phyloP scores from a whole-genome alignment of 495 filamentous ascomycete species.

The Neurospora tetrasperma region DNA sequence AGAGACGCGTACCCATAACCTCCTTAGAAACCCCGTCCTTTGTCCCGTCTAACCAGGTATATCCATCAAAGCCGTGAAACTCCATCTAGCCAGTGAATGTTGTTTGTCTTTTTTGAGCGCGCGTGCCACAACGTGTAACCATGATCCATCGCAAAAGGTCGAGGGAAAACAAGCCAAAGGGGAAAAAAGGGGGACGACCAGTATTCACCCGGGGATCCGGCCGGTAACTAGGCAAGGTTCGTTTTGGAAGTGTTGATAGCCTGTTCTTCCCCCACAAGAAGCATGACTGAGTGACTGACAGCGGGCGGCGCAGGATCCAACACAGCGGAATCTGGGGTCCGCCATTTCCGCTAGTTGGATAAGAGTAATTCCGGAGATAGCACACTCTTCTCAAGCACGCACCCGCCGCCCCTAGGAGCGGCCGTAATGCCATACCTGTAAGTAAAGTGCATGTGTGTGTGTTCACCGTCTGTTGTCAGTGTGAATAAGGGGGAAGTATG shows the following conservation, averaged over 20 bases:
- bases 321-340: constrained; percentile 5
- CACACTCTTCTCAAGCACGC: background rate
- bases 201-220: background rate
- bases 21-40: background rate
- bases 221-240: background rate
- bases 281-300: background rate
- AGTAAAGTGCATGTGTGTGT: background rate
- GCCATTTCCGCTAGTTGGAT: background rate
- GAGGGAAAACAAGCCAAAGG: constrained; percentile 4
- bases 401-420: background rate
- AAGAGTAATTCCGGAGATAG: background rate
- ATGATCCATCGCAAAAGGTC: background rate
- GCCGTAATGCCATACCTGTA: background rate
- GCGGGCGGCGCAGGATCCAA: constrained; percentile 4
- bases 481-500: background rate
- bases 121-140: background rate
- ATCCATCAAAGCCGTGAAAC: background rate
- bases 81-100: background rate
- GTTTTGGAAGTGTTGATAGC: background rate
- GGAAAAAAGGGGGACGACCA: background rate
- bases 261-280: background rate
- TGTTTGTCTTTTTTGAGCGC: background rate
- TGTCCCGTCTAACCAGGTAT: background rate
- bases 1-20: background rate
- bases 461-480: background rate